Percentiles rank a stretch among this genome's conserved stretches.
phyloP scores from a whole-genome alignment of 345 rosid species.

The Alliaria petiolata region DNA sequence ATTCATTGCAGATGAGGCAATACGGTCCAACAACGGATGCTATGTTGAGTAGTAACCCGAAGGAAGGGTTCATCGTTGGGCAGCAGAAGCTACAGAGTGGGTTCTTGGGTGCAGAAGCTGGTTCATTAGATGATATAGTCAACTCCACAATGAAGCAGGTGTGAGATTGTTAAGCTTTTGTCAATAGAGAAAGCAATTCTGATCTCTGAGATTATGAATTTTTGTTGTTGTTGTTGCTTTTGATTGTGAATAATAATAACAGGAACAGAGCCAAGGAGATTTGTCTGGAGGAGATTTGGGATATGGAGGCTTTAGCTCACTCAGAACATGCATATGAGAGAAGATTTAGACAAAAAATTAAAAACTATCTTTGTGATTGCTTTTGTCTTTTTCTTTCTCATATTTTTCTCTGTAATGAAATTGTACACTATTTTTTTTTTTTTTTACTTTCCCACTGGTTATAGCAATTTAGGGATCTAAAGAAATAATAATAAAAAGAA shows the following conservation, averaged over 20 bases:
- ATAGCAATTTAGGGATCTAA: constrained; percentile 21
- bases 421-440: constrained; percentile 20
- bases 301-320: constrained; percentile 40
- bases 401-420: constrained; percentile 17
- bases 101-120: constrained; percentile 43
- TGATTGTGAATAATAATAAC: too few species aligned
- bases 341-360: not conserved
- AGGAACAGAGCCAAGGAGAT: constrained; percentile 48
- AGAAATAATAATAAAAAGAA: not conserved
- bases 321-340: constrained; percentile 42
- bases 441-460: constrained; percentile 8
- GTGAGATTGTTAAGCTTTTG: not conserved
- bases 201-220: constrained; percentile 2
- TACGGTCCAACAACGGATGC: constrained; percentile 38
- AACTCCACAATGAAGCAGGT: constrained; percentile 61
- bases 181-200: too few species aligned
- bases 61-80: constrained; percentile 40
- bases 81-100: constrained; percentile 51
- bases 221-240: too few species aligned
- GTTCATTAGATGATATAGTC: constrained; percentile 65
- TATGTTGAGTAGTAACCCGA: constrained; percentile 26
- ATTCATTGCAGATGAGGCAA: constrained; percentile 33
- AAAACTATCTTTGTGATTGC: constrained; percentile 22
- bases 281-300: constrained; percentile 45
- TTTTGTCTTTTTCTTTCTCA: not conserved